Conservation (phyloP, 176 grass and related monocot genomes). For the Stipa capillata region DNA sequence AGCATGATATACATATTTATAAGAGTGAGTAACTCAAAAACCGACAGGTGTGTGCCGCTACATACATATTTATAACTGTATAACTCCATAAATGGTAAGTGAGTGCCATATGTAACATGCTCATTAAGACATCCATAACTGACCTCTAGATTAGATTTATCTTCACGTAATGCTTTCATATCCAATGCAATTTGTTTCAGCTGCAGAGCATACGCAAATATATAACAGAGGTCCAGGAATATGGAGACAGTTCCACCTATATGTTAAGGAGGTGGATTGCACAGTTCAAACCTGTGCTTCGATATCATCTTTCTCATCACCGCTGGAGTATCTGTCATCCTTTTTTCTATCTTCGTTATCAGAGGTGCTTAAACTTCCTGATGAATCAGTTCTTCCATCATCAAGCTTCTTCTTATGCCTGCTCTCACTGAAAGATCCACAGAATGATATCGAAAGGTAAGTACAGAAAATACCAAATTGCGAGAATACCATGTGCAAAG, state of each 20-base stretch:
- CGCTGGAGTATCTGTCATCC: conserved; percentile 20
- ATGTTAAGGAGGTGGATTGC: background rate
- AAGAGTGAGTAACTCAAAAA: too few relatives aligned
- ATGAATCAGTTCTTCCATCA: conserved; percentile 47
- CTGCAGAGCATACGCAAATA: conserved; percentile 26
- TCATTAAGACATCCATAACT: conserved; percentile 1
- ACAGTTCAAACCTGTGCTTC: conserved; percentile 47
- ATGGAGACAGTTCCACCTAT: background rate
- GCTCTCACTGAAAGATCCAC: conserved; percentile 37
- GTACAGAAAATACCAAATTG: conserved; percentile 4
- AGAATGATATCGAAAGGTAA: conserved; percentile 6
- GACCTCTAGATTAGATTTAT: conserved; percentile 70
- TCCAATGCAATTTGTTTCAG: conserved; percentile 58
- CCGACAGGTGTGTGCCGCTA: too few relatives aligned
- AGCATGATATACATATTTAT: too few relatives aligned
- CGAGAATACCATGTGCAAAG: background rate
- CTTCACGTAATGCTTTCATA: conserved; percentile 55
- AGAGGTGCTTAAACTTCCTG: conserved; percentile 50
- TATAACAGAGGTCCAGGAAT: conserved; percentile 11
- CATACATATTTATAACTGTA: too few relatives aligned
- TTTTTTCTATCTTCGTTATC: conserved; percentile 49
- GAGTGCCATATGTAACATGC: background rate
- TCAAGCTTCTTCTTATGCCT: conserved; percentile 47
- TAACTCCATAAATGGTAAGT: background rate
- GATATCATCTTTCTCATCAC: conserved; percentile 50